Conservation (phyloP, 75 land plant genomes). For the Picea sitchensis region DNA sequence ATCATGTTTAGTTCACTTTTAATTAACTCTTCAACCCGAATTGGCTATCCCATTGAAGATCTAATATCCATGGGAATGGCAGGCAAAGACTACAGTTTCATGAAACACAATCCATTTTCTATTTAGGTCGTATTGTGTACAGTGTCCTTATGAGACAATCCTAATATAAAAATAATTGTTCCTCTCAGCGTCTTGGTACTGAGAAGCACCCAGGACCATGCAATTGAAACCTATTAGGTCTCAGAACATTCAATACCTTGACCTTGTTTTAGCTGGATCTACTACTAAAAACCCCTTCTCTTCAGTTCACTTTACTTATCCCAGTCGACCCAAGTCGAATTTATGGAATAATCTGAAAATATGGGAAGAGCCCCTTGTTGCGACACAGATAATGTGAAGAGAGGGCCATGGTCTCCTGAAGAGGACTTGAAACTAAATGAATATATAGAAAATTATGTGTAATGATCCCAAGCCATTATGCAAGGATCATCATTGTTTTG, state of each 20-base stretch:
- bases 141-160: no score
- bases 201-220: background rate
- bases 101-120: no score
- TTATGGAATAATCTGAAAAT: background rate
- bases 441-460: slow-evolving; percentile 69
- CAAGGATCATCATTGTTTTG: no score
- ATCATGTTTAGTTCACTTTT: no score
- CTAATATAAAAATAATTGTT: no score
- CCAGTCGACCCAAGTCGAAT: background rate
- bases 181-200: no score
- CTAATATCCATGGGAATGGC: no score
- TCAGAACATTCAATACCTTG: background rate
- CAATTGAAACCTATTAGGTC: background rate
- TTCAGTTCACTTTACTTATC: background rate
- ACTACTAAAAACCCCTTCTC: background rate
- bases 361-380: slow-evolving; percentile 85
- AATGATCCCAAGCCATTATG: no score
- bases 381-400: slow-evolving; percentile 75
- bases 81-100: no score
- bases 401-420: slow-evolving; percentile 85
- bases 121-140: no score
- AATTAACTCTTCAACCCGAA: no score
- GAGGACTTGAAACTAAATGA: slow-evolving; percentile 79
- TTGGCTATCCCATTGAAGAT: no score
- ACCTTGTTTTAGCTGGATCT: background rate